These are phyloP conservation scores for Cadophora sp. DNA, from an alignment of 2,329 filamentous ascomycete genomes.

Conservation along the genomic window DNA sequence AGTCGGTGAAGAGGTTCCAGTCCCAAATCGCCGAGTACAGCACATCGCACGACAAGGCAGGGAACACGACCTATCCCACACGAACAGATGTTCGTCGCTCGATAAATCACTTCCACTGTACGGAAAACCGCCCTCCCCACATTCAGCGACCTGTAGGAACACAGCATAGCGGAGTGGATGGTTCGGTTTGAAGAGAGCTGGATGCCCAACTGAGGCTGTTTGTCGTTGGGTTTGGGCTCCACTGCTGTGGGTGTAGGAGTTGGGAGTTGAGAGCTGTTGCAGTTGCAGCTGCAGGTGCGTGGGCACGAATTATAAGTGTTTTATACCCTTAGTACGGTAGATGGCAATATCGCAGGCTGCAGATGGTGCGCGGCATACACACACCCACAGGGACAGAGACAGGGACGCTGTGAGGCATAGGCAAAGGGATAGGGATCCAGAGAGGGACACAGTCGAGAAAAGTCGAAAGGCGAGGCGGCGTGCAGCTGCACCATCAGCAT, in stretches of 20 bases:
- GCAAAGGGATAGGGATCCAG: not conserved
- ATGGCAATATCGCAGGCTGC: constrained; percentile 32
- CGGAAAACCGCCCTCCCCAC: constrained; percentile 11
- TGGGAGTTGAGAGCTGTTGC: not conserved
- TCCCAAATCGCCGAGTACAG: constrained; percentile 24
- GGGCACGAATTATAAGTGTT: not conserved
- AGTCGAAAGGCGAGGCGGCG: constrained; percentile 35
- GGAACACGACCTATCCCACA: constrained; percentile 30
- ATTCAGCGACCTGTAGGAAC: constrained; percentile 3
- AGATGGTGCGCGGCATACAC: constrained; percentile 22
- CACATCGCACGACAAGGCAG: constrained; percentile 11
- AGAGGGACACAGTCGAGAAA: not conserved
- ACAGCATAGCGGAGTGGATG: not conserved
- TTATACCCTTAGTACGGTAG: not conserved
- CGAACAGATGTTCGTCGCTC: constrained; percentile 35
- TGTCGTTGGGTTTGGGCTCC: constrained; percentile 25
- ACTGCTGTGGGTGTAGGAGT: not conserved
- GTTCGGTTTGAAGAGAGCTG: not conserved
- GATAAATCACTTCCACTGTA: constrained; percentile 4
- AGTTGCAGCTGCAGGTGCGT: constrained; percentile 15
- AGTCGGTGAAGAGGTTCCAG: constrained; percentile 22
- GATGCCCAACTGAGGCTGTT: constrained; percentile 16
- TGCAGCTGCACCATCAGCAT: constrained; percentile 22
- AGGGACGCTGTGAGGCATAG: not conserved
- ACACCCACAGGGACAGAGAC: constrained; percentile 1